Percentiles rank a stretch among this genome's conserved stretches.
phyloP scores from a whole-genome alignment of 2,329 filamentous ascomycete genomes.

The Trichoderma endophyticum region DNA sequence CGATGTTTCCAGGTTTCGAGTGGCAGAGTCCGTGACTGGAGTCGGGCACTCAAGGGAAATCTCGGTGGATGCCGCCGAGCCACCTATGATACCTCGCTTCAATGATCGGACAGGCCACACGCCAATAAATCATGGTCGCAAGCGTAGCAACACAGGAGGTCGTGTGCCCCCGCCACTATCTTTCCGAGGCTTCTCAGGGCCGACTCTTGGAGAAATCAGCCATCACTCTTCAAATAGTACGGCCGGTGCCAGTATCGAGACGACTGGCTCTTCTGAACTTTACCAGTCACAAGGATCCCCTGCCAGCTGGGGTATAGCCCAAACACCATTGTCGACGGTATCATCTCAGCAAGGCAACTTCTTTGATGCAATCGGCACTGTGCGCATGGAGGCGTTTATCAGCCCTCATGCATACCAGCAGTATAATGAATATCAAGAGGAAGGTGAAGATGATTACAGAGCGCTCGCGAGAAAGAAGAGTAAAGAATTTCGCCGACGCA shows the following conservation, averaged over 20 bases:
- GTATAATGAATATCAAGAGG: constrained; percentile 46
- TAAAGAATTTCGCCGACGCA: constrained; percentile 52
- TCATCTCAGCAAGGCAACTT: constrained; percentile 59
- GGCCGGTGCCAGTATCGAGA: constrained; percentile 55
- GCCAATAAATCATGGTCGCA: constrained; percentile 64
- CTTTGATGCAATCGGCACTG: constrained; percentile 84
- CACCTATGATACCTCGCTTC: constrained; percentile 70
- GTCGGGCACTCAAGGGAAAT: constrained; percentile 44
- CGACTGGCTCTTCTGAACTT: constrained; percentile 58
- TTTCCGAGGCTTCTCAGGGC: constrained; percentile 74
- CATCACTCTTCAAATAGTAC: constrained; percentile 55
- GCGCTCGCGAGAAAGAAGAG: constrained; percentile 49
- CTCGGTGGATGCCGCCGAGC: constrained; percentile 63
- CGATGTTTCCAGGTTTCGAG: constrained; percentile 36
- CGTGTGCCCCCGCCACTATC: constrained; percentile 66
- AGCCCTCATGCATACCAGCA: constrained; percentile 54
- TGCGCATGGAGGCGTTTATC: constrained; percentile 97
- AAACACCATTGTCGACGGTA: constrained; percentile 49
- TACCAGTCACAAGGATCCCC: constrained; percentile 53
- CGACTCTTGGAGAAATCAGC: constrained; percentile 40
- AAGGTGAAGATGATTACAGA: constrained; percentile 50
- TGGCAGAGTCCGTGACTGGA: constrained; percentile 38
- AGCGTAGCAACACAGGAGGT: constrained; percentile 84
- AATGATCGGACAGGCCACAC: constrained; percentile 51
- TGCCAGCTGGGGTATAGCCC: constrained; percentile 45